Evolutionary conservation across 2,329 filamentous ascomycete species (phyloP).

Genomic region (Ophiostoma sp.): DNA sequence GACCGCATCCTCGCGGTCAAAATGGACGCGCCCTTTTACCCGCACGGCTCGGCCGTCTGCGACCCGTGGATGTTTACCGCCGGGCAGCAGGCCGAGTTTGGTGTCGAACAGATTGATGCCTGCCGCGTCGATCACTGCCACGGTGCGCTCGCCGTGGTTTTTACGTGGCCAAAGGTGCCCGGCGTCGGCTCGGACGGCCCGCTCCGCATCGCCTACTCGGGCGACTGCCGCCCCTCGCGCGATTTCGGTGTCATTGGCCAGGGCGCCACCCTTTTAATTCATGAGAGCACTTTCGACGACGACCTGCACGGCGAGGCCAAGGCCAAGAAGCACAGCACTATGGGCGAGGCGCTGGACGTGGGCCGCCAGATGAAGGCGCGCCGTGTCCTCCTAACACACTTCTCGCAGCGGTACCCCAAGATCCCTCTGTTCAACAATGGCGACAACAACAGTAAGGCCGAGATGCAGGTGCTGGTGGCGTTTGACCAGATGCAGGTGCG

Average conservation of each 20-base stretch:
- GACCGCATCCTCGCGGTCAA: constrained; percentile 46
- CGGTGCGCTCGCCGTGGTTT: constrained; percentile 70
- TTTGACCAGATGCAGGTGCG: constrained; percentile 78
- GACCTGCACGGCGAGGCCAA: constrained; percentile 74
- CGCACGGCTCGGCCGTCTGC: constrained; percentile 25
- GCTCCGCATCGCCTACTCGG: constrained; percentile 89
- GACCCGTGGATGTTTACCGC: constrained; percentile 39
- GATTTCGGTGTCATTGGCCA: constrained; percentile 70
- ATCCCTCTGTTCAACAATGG: constrained; percentile 49
- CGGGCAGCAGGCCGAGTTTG: constrained; percentile 45
- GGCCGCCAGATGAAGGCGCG: constrained; percentile 77
- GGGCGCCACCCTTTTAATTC: constrained; percentile 79
- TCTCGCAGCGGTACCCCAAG: constrained; percentile 90
- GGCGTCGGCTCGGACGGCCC: neutral
- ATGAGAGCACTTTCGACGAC: constrained; percentile 96
- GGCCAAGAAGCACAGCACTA: constrained; percentile 89
- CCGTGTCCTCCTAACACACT: constrained; percentile 85
- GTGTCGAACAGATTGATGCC: constrained; percentile 66
- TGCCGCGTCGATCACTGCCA: constrained; percentile 76
- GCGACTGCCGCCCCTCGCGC: constrained; percentile 81
- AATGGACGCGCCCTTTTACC: constrained; percentile 26
- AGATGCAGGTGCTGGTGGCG: constrained; percentile 68
- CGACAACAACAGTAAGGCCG: constrained; percentile 39
- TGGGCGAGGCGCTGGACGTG: constrained; percentile 78
- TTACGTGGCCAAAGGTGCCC: constrained; percentile 70